Conservation (phyloP, 176 grass and related monocot genomes). For the Saccharum spontaneum region DNA sequence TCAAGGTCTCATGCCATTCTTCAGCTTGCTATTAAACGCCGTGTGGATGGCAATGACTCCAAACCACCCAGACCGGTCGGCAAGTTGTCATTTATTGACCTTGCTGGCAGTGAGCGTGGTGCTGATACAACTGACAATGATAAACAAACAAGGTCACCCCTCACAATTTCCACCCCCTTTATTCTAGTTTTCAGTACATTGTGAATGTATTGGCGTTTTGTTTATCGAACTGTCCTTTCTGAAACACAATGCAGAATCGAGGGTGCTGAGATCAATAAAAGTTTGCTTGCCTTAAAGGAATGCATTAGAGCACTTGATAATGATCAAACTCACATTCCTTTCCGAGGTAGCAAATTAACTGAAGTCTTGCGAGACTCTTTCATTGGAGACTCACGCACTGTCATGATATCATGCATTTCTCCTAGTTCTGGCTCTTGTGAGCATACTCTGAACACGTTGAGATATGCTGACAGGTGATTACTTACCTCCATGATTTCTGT, state of each 20-base stretch:
- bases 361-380: slow-evolving; percentile 97
- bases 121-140: slow-evolving; percentile 99
- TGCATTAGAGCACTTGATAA: slow-evolving; percentile 99
- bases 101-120: slow-evolving; percentile 96
- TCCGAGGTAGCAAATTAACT: slow-evolving; percentile 96
- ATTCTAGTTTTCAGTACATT: neutral
- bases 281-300: slow-evolving; percentile 96
- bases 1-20: slow-evolving; percentile 99
- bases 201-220: slow-evolving; percentile 12
- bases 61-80: slow-evolving; percentile 75
- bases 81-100: slow-evolving; percentile 95
- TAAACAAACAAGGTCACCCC: slow-evolving; percentile 89
- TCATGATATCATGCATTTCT: slow-evolving; percentile 99
- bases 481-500: slow-evolving; percentile 20
- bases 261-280: slow-evolving; percentile 99
- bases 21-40: slow-evolving; percentile 95
- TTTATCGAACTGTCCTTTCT: slow-evolving; percentile 15
- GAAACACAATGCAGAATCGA: slow-evolving; percentile 74
- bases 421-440: slow-evolving; percentile 98
- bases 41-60: slow-evolving; percentile 71
- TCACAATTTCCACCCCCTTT: neutral
- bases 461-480: slow-evolving; percentile 97
- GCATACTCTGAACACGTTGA: slow-evolving; percentile 94
- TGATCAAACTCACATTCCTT: slow-evolving; percentile 96
- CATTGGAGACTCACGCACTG: slow-evolving; percentile 89